Evolutionary conservation across 495 filamentous ascomycete species (phyloP).

Genomic region (Lentithecium fluviatile): DNA sequence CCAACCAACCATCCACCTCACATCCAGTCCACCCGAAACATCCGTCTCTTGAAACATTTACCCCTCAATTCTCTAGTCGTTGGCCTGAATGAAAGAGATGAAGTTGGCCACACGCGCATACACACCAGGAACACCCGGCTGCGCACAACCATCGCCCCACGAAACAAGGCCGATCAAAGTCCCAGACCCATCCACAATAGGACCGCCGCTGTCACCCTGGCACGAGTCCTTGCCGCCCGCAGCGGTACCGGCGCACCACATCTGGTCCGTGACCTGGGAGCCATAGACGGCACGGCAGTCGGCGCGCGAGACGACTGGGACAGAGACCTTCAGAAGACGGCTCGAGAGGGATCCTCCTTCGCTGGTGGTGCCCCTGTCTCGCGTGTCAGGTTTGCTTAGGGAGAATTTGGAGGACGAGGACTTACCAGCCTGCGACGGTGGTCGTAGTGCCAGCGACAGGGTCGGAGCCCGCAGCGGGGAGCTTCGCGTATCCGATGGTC

Average conservation of each 20-base stretch:
- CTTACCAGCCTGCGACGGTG: slow-evolving; percentile 15
- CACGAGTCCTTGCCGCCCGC: slow-evolving; percentile 17
- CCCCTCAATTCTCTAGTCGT: too few species aligned
- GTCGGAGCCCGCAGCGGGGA: slow-evolving; percentile 3
- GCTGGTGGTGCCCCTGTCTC: not conserved
- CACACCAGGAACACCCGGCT: not conserved
- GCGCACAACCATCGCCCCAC: slow-evolving; percentile 12
- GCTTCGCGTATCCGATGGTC: slow-evolving; percentile 4
- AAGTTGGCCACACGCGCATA: not conserved
- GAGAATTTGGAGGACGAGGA: not conserved
- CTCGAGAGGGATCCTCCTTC: not conserved
- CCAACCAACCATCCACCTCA: too few species aligned
- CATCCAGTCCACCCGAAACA: too few species aligned
- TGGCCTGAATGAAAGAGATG: too few species aligned
- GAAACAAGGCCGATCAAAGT: slow-evolving; percentile 6
- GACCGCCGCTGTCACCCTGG: slow-evolving; percentile 22
- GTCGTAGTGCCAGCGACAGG: slow-evolving; percentile 7
- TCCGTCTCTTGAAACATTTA: too few species aligned
- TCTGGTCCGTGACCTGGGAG: slow-evolving; percentile 2
- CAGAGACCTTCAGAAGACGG: slow-evolving; percentile 6
- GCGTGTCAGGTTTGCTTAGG: not conserved
- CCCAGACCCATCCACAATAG: slow-evolving; percentile 4
- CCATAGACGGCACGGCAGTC: slow-evolving; percentile 5
- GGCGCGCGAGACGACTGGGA: slow-evolving; percentile 13
- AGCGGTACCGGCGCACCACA: slow-evolving; percentile 10